Evolutionary conservation across 192 early-diverging fungal species (phyloP), one percentile per base, ranked within the genome.

Genomic region (Rhizoclosmatium globosum): DNA sequence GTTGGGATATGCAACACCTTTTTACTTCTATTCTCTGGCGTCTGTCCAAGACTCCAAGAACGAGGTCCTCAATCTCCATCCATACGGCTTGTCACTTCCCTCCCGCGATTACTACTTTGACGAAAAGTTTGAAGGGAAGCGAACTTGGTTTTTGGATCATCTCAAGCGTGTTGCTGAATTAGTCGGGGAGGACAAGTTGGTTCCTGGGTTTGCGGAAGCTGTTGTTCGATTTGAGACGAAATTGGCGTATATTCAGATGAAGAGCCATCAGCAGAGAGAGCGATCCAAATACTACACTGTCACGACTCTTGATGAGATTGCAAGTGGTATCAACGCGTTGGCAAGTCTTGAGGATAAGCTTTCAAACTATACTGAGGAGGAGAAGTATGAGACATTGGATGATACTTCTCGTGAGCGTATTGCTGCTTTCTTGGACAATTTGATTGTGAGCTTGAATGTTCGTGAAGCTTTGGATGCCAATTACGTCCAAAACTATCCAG

Each of bases 61-160:
- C 39, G 44, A 4, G 4, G 43, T 74, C 3, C 59, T 74, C 17
- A 23, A 19, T 44, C 42, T 74, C 15, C 4, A 13, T 11, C 42
- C 58, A 43, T 21, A 44, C 19, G 72, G 72, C 38, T 43, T 59
- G 15, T 74, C 72, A 6, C 59, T 74, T 21, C 72, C 72, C 0
- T 44, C 58, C 59, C 72, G 72, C 4, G 72, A 74, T 44, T 74
- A 45, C 72, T 74, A 74, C 59, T 74, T 74, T 45, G 72, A 74
- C 56, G 72, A 74, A 23, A 74, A 74, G 38, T 74, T 62, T 23
- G 21, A 59, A 44, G 59, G 39, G 42, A 74, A 74, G 21, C 31
- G 46, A 1, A 58, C 56, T 6, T 45, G 13, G 11, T 74, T 74
- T 45, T 9, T 74, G 19, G 58, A 23, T 3, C 72, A 74, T 19